Evolutionary conservation across 306 rosid genomes (phyloP), one percentile per base, ranked within the genome.

Genomic region (Vachellia collinsii): DNA sequence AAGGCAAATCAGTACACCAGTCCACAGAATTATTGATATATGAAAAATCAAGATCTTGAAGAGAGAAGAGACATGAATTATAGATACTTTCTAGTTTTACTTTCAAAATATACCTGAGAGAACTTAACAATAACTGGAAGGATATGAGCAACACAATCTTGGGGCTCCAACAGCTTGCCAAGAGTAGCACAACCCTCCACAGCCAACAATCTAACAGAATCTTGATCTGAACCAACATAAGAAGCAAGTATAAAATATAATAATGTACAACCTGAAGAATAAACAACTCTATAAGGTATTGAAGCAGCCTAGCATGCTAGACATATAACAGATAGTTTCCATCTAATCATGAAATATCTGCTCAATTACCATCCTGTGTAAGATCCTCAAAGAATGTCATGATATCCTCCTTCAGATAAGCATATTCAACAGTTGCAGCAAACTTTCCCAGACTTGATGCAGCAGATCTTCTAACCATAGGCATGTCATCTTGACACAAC

Each of bases 391-490:
- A 93, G 66, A 93, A 85, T 20, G 95, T 77, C 96, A 91, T 89
- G 65, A 88, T 78, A 48, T 91, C 97, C 22, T 86, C 79, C 84
- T 93, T 93, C 89, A 93, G 84, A 89, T 93, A 76, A 77, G 92
- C 79, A 72, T 92, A 87, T 81, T 93, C 97, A 73, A 91, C 92
- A 75, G 91, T 88, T 53, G 94, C 92, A 67, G 97, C 93, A 78
- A 87, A 89, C 76, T 91, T 92, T 75, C 97, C 97, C 48, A 92
- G 89, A 78, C 82, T 92, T 61, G 93, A 84, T 72, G 97, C 94
- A 80, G 97, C 94, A 82, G 97, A 90, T 80, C 97, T 89, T 91
- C 97, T 92, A 79, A 92, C 97, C 94, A 92, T 92, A 11, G 97
- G 97, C 97, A 90, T 90, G 87, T 92, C 97, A 85, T 92, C 97